Evolutionary conservation across 192 early-diverging fungal genomes (phyloP), one percentile per base, ranked within the genome.

Genomic region (Linnemannia zychae): DNA sequence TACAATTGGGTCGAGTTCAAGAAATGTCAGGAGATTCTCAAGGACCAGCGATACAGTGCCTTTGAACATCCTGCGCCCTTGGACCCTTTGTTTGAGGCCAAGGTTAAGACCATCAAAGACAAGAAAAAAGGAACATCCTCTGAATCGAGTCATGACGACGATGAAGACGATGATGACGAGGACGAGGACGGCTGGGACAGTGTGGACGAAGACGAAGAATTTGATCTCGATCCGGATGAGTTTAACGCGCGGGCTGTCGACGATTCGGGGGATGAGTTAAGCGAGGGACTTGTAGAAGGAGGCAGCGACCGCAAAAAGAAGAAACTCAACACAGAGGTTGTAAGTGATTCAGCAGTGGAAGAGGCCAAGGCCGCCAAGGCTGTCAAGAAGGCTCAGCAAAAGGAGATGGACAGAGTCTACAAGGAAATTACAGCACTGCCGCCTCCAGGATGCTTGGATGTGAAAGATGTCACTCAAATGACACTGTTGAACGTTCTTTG

Each of bases 1-100:
- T 92, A 87, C 71, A 84, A 88, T 52, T 93, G 90, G 92, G 86
- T 86, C 47, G 83, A 89, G 11, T 86, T 90, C 66, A 83, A 93
- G 15, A 63, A 86, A 31, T 94, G 92, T 48, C 34, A 83, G 12
- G 80, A 88, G 24, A 71, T 93, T 18, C 80, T 94, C 15, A 91
- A 94, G 12, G 81, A 84, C 3, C 50, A 91, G 60, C 84, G 87
- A n/a, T 92, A 92, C 38, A 92, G 88, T 12, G 44, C 81, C 4
- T 91, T 94, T 70, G 74, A 84, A 13, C 46, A 82, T 34, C 82
- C 79, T 22, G 16, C 48, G 7, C 16, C 72, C 17, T 18, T 69
- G 50, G 18, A 78, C 18, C 73, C 82, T 18, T 36, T 79, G 18
- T 75, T 87, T 78, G 79, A 79, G 22, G 75, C 71, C 17, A 80